Base-by-base conservation (phyloP, 1,284 basidiomycete species). In the Cutaneotrichosporon cavernicola region DNA sequence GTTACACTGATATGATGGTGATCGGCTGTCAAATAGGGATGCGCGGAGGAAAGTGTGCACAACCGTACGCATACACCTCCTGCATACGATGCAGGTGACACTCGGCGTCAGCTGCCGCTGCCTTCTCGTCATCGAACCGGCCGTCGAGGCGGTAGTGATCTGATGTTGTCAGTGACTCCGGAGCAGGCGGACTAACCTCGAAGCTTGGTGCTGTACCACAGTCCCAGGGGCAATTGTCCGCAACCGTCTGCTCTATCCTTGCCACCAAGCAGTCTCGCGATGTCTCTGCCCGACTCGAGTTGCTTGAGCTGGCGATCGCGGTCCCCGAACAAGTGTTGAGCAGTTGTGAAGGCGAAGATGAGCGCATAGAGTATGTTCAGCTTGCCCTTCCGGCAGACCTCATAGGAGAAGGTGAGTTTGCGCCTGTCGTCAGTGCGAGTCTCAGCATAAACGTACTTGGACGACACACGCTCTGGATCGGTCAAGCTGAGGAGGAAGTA, bases 331-430 rank as follows among this genome's bases (percentile, higher is more conserved):
- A 72, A 59, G 60, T 76, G 74, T 4, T 68, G 63, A 14, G 69
- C 70, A 0, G 77, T 76, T 8, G 76, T 77, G 69, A 77, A 76
- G 13, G 78, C 75, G 38, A 78, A 79, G 22, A 78, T 73, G 34
- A 79, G 64, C 3, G 64, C 53, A 40, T 73, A 69, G 11, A 78
- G 65, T 26, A 76, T 58, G 57, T 72, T 70, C 51, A 73, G 69
- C 59, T 72, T 72, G 38, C 72, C 65, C 55, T 66, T 65, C 30
- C 66, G 62, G 11, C 60, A 59, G 21, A 74, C 61, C 22, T 75
- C 71, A 58, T 76, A 77, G 18, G 76, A 71, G 0, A 40, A 47
- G 5, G 73, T 69, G 6, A 79, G 69, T 22, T 72, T 66, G 64
- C 73, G 73, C 58, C 76, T 78, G 63, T 4, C 18, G 60, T 63